phyloP scores from a whole-genome alignment of 345 rosid species.

The Carallia brachiata region DNA sequence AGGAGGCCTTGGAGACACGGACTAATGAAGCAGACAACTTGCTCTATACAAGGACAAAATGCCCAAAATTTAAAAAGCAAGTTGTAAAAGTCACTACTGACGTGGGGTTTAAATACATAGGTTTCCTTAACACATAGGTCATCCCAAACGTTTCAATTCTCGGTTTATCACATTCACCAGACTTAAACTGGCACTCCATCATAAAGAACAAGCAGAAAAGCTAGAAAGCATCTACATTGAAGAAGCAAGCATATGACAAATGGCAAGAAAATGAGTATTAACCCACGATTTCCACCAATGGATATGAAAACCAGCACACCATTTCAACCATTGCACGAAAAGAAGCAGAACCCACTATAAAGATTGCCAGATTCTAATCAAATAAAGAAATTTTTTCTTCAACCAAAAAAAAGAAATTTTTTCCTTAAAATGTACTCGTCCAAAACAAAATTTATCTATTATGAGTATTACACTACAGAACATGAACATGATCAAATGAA shows the following conservation, averaged over 20 bases:
- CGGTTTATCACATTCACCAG: background rate
- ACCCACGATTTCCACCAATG: background rate
- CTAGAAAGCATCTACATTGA: background rate
- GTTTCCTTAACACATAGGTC: too few species aligned
- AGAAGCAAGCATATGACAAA: background rate
- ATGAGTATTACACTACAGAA: background rate
- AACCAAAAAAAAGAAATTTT: too few species aligned
- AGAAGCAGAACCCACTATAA: background rate
- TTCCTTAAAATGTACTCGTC: slow-evolving; percentile 8
- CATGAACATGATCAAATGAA: background rate
- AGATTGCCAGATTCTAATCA: background rate
- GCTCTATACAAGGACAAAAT: too few species aligned
- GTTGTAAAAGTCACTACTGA: too few species aligned
- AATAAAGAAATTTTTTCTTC: background rate
- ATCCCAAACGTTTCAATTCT: background rate
- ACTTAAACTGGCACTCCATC: background rate
- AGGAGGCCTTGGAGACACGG: too few species aligned
- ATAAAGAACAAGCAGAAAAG: background rate
- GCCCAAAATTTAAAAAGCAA: too few species aligned
- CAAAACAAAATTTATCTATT: background rate
- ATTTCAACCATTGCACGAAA: background rate
- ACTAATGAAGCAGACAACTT: too few species aligned
- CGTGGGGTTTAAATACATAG: too few species aligned
- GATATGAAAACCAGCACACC: background rate
- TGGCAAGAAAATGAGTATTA: background rate